Evolutionary conservation across 192 early-diverging fungal genomes (phyloP), one percentile per base, ranked within the genome.

Genomic region (Mortierella antarctica): DNA sequence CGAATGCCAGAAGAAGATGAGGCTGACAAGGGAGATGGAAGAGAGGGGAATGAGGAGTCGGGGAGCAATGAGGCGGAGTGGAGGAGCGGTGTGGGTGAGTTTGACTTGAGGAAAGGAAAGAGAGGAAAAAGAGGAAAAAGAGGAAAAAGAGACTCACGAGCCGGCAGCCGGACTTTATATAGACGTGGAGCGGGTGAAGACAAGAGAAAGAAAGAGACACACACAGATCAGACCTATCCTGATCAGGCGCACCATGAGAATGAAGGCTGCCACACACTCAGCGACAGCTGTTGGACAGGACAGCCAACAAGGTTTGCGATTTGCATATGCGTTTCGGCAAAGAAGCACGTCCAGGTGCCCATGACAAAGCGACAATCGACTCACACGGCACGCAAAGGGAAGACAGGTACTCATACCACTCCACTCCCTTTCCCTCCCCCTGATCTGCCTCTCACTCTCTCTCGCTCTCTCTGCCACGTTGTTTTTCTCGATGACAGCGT

Each of bases 111-210:
- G 48, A 49, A 50, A 45, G 4, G 46, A 50, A 58, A 44, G 56
- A 65, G 71, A 50, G 48, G 44, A 45, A 65, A 53, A 45, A 23
- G 57, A 57, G 18, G 56, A 58, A 47, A 54, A n/a, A 64, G 17
- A 49, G 53, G 40, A 50, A 47, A 14, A n/a, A 12, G 20, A 44
- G 4, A 20, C 17, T 47, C 44, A 42, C 31, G 31, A 31, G 31
- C 31, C 31, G 31, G 31, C 31, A 31, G 31, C 31, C 31, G 31
- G 31, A 31, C 31, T 31, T 31, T 31, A 31, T 31, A 31, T 31
- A 31, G 31, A 31, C 31, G 31, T 31, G 31, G 31, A 31, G 20
- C 61, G n/a, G 46, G 61, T 62, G 44, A 45, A 62, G 61, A 68
- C 20, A 39, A 47, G 15, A 67, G 18, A n/a, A n/a, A 57, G 14